These are phyloP conservation scores for Cruciata laevipes DNA, from an alignment of 257 asterid genomes.

Conservation along the genomic window DNA sequence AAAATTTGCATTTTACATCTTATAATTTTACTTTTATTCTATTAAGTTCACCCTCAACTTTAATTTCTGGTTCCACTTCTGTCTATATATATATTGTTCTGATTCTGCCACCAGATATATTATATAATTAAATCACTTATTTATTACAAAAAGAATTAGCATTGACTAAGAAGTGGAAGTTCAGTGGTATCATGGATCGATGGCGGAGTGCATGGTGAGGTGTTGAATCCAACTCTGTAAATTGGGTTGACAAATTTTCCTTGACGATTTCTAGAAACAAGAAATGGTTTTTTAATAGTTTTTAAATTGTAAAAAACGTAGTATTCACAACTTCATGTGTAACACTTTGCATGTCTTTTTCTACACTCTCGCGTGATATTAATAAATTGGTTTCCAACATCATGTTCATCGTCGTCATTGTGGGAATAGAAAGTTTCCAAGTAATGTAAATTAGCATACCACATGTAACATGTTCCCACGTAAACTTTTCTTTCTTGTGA, in stretches of 20 bases:
- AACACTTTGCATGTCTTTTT: constrained; percentile 4
- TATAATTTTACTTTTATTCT: too few relatives aligned
- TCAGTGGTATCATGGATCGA: constrained; percentile 4
- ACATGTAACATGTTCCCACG: not conserved
- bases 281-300: not conserved
- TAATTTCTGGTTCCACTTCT: too few relatives aligned
- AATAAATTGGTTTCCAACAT: not conserved
- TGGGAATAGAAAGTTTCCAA: not conserved
- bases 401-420: not conserved
- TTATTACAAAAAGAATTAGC: not conserved
- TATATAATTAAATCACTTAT: too few relatives aligned
- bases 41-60: too few relatives aligned
- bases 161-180: constrained; percentile 13
- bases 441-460: not conserved
- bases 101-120: too few relatives aligned
- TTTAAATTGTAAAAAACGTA: not conserved
- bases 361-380: constrained; percentile 7
- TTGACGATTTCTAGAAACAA: constrained; percentile 11
- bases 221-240: constrained; percentile 18
- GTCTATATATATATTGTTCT: too few relatives aligned
- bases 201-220: constrained; percentile 8
- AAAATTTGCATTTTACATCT: too few relatives aligned
- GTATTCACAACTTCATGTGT: constrained; percentile 6
- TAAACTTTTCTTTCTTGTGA: constrained; percentile 18
- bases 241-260: constrained; percentile 15